phyloP scores from a whole-genome alignment of 371 early-diverging fungal genomes.

The Circinella minor region DNA sequence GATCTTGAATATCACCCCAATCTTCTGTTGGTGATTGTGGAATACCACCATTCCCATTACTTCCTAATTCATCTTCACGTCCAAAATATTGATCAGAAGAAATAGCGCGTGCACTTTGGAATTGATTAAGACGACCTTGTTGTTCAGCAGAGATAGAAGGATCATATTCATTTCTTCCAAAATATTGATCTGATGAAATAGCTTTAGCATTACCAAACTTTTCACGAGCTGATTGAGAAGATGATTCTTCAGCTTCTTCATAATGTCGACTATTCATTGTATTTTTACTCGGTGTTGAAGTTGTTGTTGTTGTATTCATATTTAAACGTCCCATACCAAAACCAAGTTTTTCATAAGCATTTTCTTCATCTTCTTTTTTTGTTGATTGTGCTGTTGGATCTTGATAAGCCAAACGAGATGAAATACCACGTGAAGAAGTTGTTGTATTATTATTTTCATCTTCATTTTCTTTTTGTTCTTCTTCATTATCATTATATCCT shows the following conservation, averaged over 20 bases:
- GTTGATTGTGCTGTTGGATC: conserved; percentile 60
- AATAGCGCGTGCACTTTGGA: conserved; percentile 76
- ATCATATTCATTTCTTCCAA: conserved; percentile 79
- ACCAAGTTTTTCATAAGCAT: conserved; percentile 75
- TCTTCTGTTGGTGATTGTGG: conserved; percentile 30
- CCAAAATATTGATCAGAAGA: conserved; percentile 87
- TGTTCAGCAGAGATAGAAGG: conserved; percentile 68
- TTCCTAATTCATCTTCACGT: conserved; percentile 55
- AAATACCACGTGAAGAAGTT: conserved; percentile 20
- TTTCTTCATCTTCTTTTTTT: conserved; percentile 65
- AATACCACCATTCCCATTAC: background rate
- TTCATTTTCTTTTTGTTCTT: conserved; percentile 5
- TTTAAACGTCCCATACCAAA: conserved; percentile 76
- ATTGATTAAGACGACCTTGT: conserved; percentile 66
- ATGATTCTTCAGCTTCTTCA: conserved; percentile 19
- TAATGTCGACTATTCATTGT: background rate
- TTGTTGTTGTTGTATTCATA: conserved; percentile 16
- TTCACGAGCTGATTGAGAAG: conserved; percentile 52
- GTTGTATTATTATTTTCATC: background rate
- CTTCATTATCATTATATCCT: conserved; percentile 71
- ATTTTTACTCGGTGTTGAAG: conserved; percentile 20
- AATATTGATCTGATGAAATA: conserved; percentile 90
- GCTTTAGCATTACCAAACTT: conserved; percentile 76
- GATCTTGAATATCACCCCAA: conserved; percentile 56
- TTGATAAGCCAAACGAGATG: conserved; percentile 32